Evolutionary conservation across 192 early-diverging fungal species (phyloP), one percentile per base, ranked within the genome.

Genomic region (Backusella westeae): DNA sequence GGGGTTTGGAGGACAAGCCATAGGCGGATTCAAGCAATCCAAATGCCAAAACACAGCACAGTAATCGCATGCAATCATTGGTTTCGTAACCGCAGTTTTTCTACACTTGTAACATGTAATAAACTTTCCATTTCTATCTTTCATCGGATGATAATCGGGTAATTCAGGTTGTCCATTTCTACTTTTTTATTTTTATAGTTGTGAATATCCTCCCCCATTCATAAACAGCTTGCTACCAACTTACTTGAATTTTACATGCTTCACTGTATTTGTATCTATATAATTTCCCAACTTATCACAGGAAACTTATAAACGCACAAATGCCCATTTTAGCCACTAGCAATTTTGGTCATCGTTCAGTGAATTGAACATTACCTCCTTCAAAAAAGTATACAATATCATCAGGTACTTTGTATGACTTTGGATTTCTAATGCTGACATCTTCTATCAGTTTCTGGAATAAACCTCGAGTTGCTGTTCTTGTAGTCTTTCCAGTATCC

Each of bases 11-110:
- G 86, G 75, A 23, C 74, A 77, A 15, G 85, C 77, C 83, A 87
- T 73, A 5, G 88, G 85, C 10, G 85, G 88, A 14, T 82, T 80
- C 21, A 87, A 65, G 69, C 88, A 89, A 46, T 89, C 88, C 46
- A 89, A 56, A 49, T 89, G 88, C 88, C 88, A 89, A 52, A 82
- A 78, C 7, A 87, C 53, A 32, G 83, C 69, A 65, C 88, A 89
- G 63, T 85, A 83, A 56, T 87, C 86, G 68, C 88, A 89, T 19
- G 81, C 79, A 26, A 87, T 75, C 67, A 89, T 86, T 67, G 80
- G 78, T 52, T 73, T 75, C 12, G 69, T 67, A 1, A 82, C 29
- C 0, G 85, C 83, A 46, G 83, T 82, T 56, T 80, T 84, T 35
- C 77, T 66, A 73, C 87, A 88, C 14, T 72, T 66, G 38, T 78